These are phyloP conservation scores for Rhizophora apiculata DNA, from an alignment of 345 rosid species.

Conservation along the genomic window DNA sequence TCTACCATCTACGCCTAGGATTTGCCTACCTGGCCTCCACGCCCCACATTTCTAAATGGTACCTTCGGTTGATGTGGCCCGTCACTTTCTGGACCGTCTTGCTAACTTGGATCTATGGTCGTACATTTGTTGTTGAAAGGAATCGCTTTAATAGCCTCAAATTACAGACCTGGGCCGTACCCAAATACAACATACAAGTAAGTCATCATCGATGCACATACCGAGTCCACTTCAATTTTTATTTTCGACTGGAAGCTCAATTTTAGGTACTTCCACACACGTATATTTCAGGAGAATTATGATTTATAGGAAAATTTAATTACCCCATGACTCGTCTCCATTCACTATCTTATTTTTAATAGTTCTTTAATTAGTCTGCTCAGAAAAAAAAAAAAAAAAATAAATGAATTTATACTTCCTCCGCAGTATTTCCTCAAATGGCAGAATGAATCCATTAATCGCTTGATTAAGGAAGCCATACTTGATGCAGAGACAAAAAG, in stretches of 20 bases:
- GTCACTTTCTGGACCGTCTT: slow-evolving; percentile 44
- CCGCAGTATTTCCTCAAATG: slow-evolving; percentile 38
- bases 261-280: not conserved
- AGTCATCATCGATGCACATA: not conserved
- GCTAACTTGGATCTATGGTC: slow-evolving; percentile 47
- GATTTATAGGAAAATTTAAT: no score
- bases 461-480: slow-evolving; percentile 56
- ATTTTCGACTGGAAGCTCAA: not conserved
- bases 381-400: no score
- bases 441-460: slow-evolving; percentile 42
- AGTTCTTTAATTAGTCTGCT: no score
- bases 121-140: slow-evolving; percentile 49
- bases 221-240: no score
- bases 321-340: no score
- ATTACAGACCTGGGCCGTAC: slow-evolving; percentile 69
- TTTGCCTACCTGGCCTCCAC: no score
- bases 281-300: not conserved
- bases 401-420: not conserved
- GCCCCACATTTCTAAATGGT: no score
- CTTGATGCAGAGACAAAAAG: slow-evolving; percentile 53
- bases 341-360: no score
- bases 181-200: slow-evolving; percentile 64
- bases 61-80: no score
- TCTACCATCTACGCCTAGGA: no score
- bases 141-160: slow-evolving; percentile 41